Conservation (phyloP, 1,284 basidiomycete genomes). For the Inonotus obliquus region DNA sequence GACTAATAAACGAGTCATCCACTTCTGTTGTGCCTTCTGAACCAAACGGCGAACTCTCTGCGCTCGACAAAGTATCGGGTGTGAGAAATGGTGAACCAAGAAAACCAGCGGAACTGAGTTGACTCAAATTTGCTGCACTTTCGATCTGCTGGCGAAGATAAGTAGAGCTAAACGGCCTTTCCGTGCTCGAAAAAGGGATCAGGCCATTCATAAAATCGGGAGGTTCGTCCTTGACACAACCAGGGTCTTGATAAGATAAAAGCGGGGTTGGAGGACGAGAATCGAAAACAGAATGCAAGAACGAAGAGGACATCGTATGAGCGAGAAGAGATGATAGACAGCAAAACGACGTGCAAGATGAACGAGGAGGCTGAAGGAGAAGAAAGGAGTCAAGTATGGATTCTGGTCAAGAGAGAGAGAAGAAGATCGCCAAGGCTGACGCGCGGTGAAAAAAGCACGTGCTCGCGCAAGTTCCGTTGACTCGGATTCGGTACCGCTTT, state of each 20-base stretch:
- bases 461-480: neutral
- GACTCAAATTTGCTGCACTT: neutral
- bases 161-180: neutral
- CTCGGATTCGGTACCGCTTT: neutral
- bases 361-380: neutral
- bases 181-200: neutral
- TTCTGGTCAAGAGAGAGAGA: neutral
- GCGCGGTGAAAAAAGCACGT: neutral
- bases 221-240: slow-evolving; percentile 4
- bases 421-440: neutral
- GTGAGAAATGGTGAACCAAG: neutral
- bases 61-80: neutral
- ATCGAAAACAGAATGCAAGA: slow-evolving; percentile 3
- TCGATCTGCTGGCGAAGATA: neutral
- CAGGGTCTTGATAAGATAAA: neutral
- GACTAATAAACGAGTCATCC: neutral
- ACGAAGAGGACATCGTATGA: slow-evolving; percentile 2
- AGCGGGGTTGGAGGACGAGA: neutral
- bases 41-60: neutral
- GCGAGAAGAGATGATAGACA: neutral
- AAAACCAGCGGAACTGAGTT: neutral
- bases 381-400: neutral
- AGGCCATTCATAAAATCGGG: neutral
- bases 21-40: neutral
- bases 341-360: neutral